Evolutionary conservation across 1,284 basidiomycete genomes (phyloP).

Genomic region (Exobasidium cylindrosporum): DNA sequence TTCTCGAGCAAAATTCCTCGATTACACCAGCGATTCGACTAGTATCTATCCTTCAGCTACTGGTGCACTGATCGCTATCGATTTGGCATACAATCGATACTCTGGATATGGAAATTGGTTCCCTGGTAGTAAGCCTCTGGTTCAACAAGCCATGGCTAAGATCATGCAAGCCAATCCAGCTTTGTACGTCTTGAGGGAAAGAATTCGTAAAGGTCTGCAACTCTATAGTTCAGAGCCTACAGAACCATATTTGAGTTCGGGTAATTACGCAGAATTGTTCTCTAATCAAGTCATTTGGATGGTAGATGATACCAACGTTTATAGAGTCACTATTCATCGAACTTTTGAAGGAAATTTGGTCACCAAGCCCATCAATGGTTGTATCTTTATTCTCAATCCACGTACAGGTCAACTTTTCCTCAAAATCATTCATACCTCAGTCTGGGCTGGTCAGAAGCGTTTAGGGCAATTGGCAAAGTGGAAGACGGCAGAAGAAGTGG

Average conservation of each 20-base stretch:
- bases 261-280: slow-evolving; percentile 95
- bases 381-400: slow-evolving; percentile 99
- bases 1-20: slow-evolving; percentile 95
- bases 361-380: slow-evolving; percentile 98
- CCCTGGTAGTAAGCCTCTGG: slow-evolving; percentile 94
- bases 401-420: slow-evolving; percentile 96
- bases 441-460: slow-evolving; percentile 99
- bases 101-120: slow-evolving; percentile 99
- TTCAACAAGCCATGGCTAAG: slow-evolving; percentile 99
- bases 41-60: slow-evolving; percentile 98
- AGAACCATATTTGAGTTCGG: slow-evolving; percentile 94
- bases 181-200: slow-evolving; percentile 94
- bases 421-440: slow-evolving; percentile 98
- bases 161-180: slow-evolving; percentile 99
- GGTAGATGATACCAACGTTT: slow-evolving; percentile 98
- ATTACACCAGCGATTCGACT: slow-evolving; percentile 73
- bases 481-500: slow-evolving; percentile 99
- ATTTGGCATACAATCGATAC: slow-evolving; percentile 96
- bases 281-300: slow-evolving; percentile 99
- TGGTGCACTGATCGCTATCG: slow-evolving; percentile 97
- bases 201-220: slow-evolving; percentile 96
- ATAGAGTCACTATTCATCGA: slow-evolving; percentile 99
- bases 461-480: slow-evolving; percentile 98
- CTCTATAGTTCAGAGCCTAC: slow-evolving; percentile 98
- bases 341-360: slow-evolving; percentile 99